A percentile compares a stretch with the other conserved stretches of the same genome.
phyloP scores from a whole-genome alignment of 1,284 basidiomycete species.

The Cystobasidium slooffiae region DNA sequence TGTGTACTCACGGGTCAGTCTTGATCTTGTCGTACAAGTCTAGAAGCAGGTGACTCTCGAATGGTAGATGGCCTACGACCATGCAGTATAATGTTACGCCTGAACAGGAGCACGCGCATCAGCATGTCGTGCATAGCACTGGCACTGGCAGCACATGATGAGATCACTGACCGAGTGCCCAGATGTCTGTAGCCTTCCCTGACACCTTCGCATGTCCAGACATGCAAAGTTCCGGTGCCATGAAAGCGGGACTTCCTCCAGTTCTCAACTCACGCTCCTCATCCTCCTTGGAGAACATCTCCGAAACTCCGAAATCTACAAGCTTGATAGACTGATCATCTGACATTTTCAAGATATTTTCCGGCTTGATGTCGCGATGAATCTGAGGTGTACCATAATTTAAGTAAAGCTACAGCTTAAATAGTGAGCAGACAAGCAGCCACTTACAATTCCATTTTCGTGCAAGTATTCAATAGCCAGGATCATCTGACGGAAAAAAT shows the following conservation, averaged over 20 bases:
- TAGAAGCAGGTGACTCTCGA: constrained; percentile 60
- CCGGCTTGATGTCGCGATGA: constrained; percentile 57
- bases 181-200: constrained; percentile 63
- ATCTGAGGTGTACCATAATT: constrained; percentile 9
- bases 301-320: constrained; percentile 64
- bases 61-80: constrained; percentile 62
- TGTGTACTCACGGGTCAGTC: constrained; percentile 57
- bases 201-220: constrained; percentile 53
- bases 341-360: constrained; percentile 62
- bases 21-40: constrained; percentile 62
- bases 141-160: too few relatives aligned
- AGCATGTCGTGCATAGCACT: too few relatives aligned
- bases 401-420: background rate
- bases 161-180: constrained; percentile 64
- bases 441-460: constrained; percentile 62
- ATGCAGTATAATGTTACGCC: constrained; percentile 65
- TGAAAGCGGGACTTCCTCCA: constrained; percentile 64
- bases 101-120: constrained; percentile 33
- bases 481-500: constrained; percentile 63
- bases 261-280: constrained; percentile 51
- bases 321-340: constrained; percentile 60
- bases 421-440: constrained; percentile 45
- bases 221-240: constrained; percentile 61
- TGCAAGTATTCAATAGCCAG: constrained; percentile 63
- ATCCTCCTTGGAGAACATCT: constrained; percentile 60